Conservation (phyloP, 306 rosid species). For the Pterocarpus macrocarpus region DNA sequence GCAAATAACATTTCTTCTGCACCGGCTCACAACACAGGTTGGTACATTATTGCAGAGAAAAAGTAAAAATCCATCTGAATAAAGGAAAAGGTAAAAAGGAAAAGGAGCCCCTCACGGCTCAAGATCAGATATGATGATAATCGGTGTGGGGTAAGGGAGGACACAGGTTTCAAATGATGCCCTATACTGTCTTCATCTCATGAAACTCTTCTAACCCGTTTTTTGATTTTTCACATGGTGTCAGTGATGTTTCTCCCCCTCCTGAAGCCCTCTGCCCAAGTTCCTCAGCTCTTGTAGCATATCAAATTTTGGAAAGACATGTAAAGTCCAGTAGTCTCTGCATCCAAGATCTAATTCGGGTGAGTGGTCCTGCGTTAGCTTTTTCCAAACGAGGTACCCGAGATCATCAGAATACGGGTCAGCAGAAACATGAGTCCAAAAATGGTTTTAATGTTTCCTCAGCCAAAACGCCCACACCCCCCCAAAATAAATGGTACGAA, state of each 20-base stretch:
- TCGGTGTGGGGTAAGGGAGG: slow-evolving; percentile 45
- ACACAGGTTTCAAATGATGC: slow-evolving; percentile 52
- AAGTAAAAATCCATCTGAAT: slow-evolving; percentile 20
- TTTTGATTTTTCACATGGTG: slow-evolving; percentile 54
- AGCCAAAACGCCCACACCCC: background rate
- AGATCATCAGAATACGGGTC: slow-evolving; percentile 36
- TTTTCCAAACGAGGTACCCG: slow-evolving; percentile 29
- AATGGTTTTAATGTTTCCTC: slow-evolving; percentile 42
- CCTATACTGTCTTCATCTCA: slow-evolving; percentile 52
- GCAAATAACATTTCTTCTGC: slow-evolving; percentile 22
- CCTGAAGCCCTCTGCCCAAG: slow-evolving; percentile 57
- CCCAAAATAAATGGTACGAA: slow-evolving; percentile 25
- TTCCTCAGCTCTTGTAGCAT: slow-evolving; percentile 46
- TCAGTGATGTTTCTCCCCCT: slow-evolving; percentile 50
- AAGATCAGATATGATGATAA: slow-evolving; percentile 44
- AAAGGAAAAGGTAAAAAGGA: background rate
- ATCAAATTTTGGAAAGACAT: slow-evolving; percentile 54
- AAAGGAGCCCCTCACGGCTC: background rate
- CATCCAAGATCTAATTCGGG: slow-evolving; percentile 46
- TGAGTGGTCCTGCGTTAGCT: slow-evolving; percentile 58
- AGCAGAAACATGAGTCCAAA: slow-evolving; percentile 47
- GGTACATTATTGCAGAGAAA: slow-evolving; percentile 42
- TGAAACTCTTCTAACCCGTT: slow-evolving; percentile 39
- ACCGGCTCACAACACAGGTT: background rate
- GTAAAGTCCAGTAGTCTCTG: slow-evolving; percentile 49